A percentile compares a stretch with the other conserved stretches of the same genome.
Evolutionary conservation across 108 stramenopile species (phyloP).

Genomic region (Bacterosira constricta): DNA sequence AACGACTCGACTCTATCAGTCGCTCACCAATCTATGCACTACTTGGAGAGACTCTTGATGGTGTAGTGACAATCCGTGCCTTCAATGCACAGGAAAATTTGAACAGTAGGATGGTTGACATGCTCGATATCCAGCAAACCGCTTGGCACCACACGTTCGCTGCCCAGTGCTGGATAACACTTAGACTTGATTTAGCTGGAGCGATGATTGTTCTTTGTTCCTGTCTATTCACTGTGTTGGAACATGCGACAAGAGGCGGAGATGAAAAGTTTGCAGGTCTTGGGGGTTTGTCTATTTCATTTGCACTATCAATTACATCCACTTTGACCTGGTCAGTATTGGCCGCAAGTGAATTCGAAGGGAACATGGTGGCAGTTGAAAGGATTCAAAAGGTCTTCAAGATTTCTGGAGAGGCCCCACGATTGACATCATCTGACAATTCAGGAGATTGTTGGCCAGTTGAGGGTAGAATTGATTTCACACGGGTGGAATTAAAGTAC

Average conservation of each 20-base stretch:
- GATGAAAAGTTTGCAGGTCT: slow-evolving; percentile 83
- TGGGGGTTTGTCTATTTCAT: slow-evolving; percentile 94
- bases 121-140: slow-evolving; percentile 76
- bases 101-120: slow-evolving; percentile 56
- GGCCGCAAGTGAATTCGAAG: slow-evolving; percentile 92
- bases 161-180: slow-evolving; percentile 95
- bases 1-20: slow-evolving; percentile 84
- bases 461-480: slow-evolving; percentile 73
- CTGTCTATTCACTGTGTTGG: slow-evolving; percentile 72
- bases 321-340: slow-evolving; percentile 93
- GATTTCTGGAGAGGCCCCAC: slow-evolving; percentile 63
- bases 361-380: slow-evolving; percentile 91
- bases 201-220: too few species aligned
- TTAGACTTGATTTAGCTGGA: slow-evolving; percentile 90
- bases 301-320: slow-evolving; percentile 88
- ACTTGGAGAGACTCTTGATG: slow-evolving; percentile 92
- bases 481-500: slow-evolving; percentile 77
- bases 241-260: slow-evolving; percentile 25
- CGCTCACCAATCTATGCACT: slow-evolving; percentile 92
- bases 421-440: slow-evolving; percentile 42
- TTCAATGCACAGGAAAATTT: slow-evolving; percentile 75
- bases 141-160: slow-evolving; percentile 83
- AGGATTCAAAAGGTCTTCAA: slow-evolving; percentile 80
- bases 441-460: slow-evolving; percentile 65
- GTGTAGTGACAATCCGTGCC: slow-evolving; percentile 92